Evolutionary conservation across 2,329 filamentous ascomycete genomes (phyloP), one percentile per base, ranked within the genome.

Genomic region (Bipolaris victoriae): DNA sequence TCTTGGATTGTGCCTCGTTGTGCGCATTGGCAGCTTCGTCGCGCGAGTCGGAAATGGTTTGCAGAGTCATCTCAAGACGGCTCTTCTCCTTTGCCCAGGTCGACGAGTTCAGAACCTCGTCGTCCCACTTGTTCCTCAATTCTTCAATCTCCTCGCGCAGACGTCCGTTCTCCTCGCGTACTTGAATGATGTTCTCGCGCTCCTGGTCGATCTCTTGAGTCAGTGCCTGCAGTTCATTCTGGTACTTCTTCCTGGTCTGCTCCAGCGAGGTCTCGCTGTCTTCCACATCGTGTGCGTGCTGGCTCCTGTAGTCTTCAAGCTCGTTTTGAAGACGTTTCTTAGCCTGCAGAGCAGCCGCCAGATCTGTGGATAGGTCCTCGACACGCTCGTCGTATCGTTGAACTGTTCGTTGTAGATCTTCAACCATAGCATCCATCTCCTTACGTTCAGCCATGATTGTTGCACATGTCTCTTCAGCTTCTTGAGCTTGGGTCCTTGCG

Each of bases 21-120:
- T 99, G 95, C 0, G 95, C 94, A 67, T 88, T 89, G 49, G 92
- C 90, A 9, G 95, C 94, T 76, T 99, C 95, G 64, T 99, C 94
- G 2, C 94, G 88, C n/a, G 92, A 96, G 47, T 91, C 88, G 10
- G 90, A 90, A 31, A 98, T 86, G 74, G 97, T 92, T 49, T 94
- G 88, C 52, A 99, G 83, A 5, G 92, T 96, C 58, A 92, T 87
- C 75, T 98, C 94, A 39, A 99, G 84, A 15, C 94, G 89, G 15
- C 92, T 86, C 82, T 98, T 98, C 79, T 99, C 94, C 80, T 99
- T 99, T 11, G 93, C 93, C 93, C 95, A 98, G 0, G 94, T 97
- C 15, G 92, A 96, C 77, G 92, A 96, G 79, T 98, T 98, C 67
- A 98, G 86, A 10, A 98, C 92, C 78, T 99, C 94, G 68, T 98